These are phyloP conservation scores for Populus simonii DNA, from an alignment of 345 rosid species.

Conservation along the genomic window DNA sequence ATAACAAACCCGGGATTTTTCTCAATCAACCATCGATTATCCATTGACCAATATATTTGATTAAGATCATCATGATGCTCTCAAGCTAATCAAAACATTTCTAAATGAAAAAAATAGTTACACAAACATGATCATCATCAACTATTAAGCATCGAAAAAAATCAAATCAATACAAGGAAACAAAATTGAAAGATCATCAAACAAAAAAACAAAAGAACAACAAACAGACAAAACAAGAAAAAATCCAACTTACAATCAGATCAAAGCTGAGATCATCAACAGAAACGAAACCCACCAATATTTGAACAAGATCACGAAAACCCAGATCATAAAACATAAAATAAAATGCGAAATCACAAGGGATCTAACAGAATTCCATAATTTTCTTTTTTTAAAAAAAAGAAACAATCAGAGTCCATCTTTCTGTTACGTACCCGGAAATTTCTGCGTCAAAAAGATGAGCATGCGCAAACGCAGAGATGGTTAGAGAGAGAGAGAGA, in stretches of 20 bases:
- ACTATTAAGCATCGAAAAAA: neutral
- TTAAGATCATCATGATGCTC: neutral
- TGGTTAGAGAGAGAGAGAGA: constrained; percentile 7
- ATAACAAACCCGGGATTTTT: neutral
- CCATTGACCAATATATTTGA: neutral
- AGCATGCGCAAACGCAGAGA: neutral
- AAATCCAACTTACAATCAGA: constrained; percentile 11
- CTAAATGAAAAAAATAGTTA: neutral
- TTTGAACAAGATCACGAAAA: constrained; percentile 13
- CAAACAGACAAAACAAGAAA: constrained; percentile 14
- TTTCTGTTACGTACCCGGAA: constrained; percentile 13
- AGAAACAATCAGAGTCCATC: neutral
- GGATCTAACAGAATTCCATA: constrained; percentile 28
- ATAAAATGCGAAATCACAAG: constrained; percentile 1
- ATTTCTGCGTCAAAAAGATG: constrained; percentile 7
- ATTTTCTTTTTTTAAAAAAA: neutral
- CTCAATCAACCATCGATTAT: neutral
- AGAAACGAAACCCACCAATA: constrained; percentile 19
- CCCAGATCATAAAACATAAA: constrained; percentile 27
- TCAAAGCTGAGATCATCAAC: constrained; percentile 27
- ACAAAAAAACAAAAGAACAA: constrained; percentile 10
- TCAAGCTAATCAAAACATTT: constrained; percentile 7
- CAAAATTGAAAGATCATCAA: constrained; percentile 2
- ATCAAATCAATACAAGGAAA: neutral
- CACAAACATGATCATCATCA: neutral